Percentiles rank a stretch among this genome's conserved stretches.
Evolutionary conservation across 2,329 filamentous ascomycete genomes (phyloP).

Genomic region (Alternaria triticina): DNA sequence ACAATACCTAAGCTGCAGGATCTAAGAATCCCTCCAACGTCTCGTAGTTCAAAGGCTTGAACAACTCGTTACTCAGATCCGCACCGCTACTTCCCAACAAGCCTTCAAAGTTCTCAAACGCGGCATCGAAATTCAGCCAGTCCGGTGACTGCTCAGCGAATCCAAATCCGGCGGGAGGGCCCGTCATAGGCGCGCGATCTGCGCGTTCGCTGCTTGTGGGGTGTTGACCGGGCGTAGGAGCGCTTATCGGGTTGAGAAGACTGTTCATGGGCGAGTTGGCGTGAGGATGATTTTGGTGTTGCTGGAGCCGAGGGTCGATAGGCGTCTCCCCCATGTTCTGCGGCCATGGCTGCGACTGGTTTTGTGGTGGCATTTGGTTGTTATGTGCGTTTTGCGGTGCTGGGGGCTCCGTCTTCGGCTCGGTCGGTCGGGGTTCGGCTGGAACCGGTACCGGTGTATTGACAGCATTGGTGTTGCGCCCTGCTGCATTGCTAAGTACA

Average conservation of each 20-base stretch:
- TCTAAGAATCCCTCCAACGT: conserved; percentile 42
- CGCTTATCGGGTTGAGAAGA: conserved; percentile 37
- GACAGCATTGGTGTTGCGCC: conserved; percentile 41
- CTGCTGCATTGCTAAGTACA: conserved; percentile 49
- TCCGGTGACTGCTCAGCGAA: conserved; percentile 46
- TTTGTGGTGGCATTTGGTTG: conserved; percentile 14
- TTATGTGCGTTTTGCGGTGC: conserved; percentile 23
- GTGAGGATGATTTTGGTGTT: conserved; percentile 7
- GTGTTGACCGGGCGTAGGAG: conserved; percentile 43
- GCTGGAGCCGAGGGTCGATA: conserved; percentile 45
- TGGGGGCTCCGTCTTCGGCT: conserved; percentile 28
- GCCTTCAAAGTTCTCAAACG: conserved; percentile 51
- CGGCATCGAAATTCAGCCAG: conserved; percentile 49
- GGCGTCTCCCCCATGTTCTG: conserved; percentile 29
- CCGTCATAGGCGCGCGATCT: conserved; percentile 33
- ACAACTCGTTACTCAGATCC: conserved; percentile 48
- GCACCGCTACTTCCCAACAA: conserved; percentile 47
- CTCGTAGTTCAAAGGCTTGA: conserved; percentile 47
- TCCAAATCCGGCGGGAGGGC: conserved; percentile 29
- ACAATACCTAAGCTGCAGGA: conserved; percentile 20
- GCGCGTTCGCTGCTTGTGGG: conserved; percentile 47
- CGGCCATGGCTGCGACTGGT: conserved; percentile 28
- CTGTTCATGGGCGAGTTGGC: conserved; percentile 37
- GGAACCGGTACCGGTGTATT: conserved; percentile 39
- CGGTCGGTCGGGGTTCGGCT: conserved; percentile 24